phyloP scores from a whole-genome alignment of 805 yeast species.

The Candida ascalaphidarum region DNA sequence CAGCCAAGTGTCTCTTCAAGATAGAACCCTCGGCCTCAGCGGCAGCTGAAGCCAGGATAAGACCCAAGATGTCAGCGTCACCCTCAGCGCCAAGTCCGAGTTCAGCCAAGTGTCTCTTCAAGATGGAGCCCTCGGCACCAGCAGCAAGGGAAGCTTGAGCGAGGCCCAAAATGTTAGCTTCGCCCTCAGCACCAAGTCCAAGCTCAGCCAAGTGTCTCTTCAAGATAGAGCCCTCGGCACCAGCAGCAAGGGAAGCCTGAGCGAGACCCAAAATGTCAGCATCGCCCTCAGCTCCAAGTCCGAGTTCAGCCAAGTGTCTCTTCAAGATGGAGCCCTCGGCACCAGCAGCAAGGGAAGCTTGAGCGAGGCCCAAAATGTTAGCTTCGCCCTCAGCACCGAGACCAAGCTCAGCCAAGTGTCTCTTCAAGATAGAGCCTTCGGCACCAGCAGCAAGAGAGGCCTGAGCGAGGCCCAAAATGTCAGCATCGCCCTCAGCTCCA shows the following conservation, averaged over 20 bases:
- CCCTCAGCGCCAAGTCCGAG: constrained; percentile 4
- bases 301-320: too few species aligned
- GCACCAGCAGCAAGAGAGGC: constrained; percentile 5
- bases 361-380: constrained; percentile 3
- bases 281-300: too few species aligned
- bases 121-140: neutral
- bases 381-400: constrained; percentile 2
- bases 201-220: too few species aligned
- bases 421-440: constrained; percentile 2
- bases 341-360: constrained; percentile 3
- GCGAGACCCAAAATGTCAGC: too few species aligned
- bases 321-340: neutral
- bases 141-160: neutral
- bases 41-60: constrained; percentile 4
- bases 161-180: too few species aligned
- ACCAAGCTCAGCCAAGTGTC: neutral
- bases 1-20: constrained; percentile 5
- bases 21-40: constrained; percentile 3
- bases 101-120: neutral
- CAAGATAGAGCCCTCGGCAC: too few species aligned
- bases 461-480: constrained; percentile 4
- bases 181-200: too few species aligned
- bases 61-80: constrained; percentile 4
- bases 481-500: constrained; percentile 5
- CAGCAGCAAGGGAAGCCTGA: too few species aligned